A percentile compares a stretch with the other conserved stretches of the same genome.
These are phyloP conservation scores for Candida jianshihensis DNA, from an alignment of 805 yeast genomes.

Conservation along the genomic window DNA sequence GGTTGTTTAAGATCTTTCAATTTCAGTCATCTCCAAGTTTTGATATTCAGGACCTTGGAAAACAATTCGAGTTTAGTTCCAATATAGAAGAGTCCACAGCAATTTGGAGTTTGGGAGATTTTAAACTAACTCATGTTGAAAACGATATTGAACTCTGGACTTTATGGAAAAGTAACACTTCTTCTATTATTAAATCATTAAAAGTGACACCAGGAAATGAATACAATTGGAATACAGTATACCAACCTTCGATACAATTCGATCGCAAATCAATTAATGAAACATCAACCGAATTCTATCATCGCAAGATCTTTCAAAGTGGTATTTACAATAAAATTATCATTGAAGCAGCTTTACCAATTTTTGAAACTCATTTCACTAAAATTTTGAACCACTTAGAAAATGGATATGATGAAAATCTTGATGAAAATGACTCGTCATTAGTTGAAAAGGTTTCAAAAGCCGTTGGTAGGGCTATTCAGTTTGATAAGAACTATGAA, in stretches of 20 bases:
- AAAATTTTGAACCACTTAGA: constrained; percentile 11
- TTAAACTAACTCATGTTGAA: constrained; percentile 22
- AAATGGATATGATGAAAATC: constrained; percentile 17
- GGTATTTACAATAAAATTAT: constrained; percentile 42
- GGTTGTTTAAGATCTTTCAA: constrained; percentile 35
- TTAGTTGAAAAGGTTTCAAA: constrained; percentile 28
- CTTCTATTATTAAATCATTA: constrained; percentile 36
- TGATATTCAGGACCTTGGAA: constrained; percentile 23
- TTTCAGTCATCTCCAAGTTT: constrained; percentile 10
- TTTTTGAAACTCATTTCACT: constrained; percentile 40
- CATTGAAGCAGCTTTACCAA: constrained; percentile 44
- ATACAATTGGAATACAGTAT: constrained; percentile 18
- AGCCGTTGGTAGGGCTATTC: constrained; percentile 26
- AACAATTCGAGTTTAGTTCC: constrained; percentile 21
- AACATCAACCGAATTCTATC: constrained; percentile 32
- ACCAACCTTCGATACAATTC: constrained; percentile 5
- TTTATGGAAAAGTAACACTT: constrained; percentile 60
- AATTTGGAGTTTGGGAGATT: constrained; percentile 45
- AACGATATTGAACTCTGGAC: constrained; percentile 29
- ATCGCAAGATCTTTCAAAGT: constrained; percentile 40
- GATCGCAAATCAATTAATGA: constrained; percentile 23
- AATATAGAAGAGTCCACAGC: constrained; percentile 28
- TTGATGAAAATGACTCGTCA: constrained; percentile 18
- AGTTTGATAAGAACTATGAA: constrained; percentile 26
- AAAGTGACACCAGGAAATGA: constrained; percentile 22